A percentile compares a stretch with the other conserved stretches of the same genome.
Conservation (phyloP, 148 eudicot genomes). For the Spergularia marina region DNA sequence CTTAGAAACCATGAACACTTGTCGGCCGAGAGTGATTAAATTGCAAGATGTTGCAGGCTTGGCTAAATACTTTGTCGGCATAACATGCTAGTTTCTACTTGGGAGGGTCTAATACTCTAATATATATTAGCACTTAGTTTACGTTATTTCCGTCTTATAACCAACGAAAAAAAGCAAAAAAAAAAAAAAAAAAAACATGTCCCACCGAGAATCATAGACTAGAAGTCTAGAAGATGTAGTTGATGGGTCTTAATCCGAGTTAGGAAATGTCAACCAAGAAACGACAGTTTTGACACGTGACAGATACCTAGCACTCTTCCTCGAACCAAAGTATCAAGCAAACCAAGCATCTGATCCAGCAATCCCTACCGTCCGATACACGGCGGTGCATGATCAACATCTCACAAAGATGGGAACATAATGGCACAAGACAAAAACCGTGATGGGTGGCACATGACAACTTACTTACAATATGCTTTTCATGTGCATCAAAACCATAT, state of each 20-base stretch:
- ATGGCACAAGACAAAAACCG: background rate
- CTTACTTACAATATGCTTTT: background rate
- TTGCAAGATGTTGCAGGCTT: no score
- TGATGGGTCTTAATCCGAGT: background rate
- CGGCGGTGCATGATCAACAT: background rate
- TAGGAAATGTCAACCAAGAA: background rate
- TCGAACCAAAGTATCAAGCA: background rate
- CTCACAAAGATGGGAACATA: background rate
- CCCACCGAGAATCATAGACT: background rate
- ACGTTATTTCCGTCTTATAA: no score
- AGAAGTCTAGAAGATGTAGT: background rate
- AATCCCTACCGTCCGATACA: background rate
- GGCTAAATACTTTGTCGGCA: no score
- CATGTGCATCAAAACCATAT: background rate
- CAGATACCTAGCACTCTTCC: background rate
- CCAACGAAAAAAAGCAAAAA: no score
- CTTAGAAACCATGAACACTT: no score
- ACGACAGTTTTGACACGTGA: background rate
- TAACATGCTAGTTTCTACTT: no score
- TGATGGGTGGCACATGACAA: slow-evolving; percentile 13
- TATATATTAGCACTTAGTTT: no score
- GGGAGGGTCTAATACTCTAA: no score
- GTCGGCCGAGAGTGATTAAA: no score
- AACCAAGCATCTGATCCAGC: background rate
- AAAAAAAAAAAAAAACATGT: no score